Percentiles rank a stretch among this genome's conserved stretches.
Conservation (phyloP, 2,329 filamentous ascomycete genomes). For the Penicillium sp. region DNA sequence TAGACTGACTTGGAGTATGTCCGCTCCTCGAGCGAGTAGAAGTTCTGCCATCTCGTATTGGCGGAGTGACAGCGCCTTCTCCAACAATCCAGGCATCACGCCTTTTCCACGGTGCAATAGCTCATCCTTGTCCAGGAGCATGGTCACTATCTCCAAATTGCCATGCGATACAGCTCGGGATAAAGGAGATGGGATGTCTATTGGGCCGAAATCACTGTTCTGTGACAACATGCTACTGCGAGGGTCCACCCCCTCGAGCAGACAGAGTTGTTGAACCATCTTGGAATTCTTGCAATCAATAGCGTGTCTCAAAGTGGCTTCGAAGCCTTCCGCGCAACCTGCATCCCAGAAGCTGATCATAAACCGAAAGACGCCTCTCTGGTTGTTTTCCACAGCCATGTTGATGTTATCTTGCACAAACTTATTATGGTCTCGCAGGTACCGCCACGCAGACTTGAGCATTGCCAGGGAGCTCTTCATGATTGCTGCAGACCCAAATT, state of each 20-base stretch:
- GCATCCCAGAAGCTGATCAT: neutral
- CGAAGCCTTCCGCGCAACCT: neutral
- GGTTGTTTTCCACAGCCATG: neutral
- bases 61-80: neutral
- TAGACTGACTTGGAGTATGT: neutral
- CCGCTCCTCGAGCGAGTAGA: neutral
- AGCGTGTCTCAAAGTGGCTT: neutral
- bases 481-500: neutral
- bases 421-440: neutral
- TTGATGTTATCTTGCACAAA: no score
- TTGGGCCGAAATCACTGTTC: neutral
- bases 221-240: no score
- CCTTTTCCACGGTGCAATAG: neutral
- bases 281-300: neutral
- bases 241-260: no score
- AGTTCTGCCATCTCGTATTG: neutral
- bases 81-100: neutral
- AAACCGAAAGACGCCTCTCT: neutral
- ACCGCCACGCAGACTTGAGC: neutral
- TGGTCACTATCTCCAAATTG: neutral
- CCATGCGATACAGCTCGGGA: neutral
- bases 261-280: no score
- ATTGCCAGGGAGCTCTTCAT: neutral
- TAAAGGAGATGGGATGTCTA: neutral
- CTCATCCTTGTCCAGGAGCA: neutral